A percentile compares a stretch with the other conserved stretches of the same genome.
Evolutionary conservation across 2,329 filamentous ascomycete species (phyloP).

Genomic region (Xylariomycetidae sp.): DNA sequence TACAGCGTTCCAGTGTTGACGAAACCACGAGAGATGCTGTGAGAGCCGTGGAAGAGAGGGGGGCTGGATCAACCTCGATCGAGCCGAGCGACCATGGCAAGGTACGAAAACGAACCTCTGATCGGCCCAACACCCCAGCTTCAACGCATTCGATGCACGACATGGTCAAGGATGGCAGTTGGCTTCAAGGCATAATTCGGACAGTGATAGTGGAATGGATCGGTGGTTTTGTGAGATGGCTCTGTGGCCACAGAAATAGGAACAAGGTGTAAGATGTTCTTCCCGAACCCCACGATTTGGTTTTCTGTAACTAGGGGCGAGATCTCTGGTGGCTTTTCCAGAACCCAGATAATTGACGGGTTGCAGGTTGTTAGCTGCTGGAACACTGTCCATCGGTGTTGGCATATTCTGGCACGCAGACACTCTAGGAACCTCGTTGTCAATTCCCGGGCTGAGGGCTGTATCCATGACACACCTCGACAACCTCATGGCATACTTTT

Average conservation of each 20-base stretch:
- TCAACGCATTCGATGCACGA: conserved; percentile 6
- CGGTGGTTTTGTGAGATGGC: conserved; percentile 28
- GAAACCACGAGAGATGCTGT: conserved; percentile 5
- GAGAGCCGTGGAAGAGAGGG: conserved; percentile 3
- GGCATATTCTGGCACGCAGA: no score
- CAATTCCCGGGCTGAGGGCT: no score
- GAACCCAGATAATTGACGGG: no score
- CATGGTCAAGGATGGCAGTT: conserved; percentile 7
- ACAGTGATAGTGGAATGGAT: conserved; percentile 36
- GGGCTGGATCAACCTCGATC: conserved; percentile 7
- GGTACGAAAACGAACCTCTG: conserved; percentile 12
- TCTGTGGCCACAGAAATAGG: conserved; percentile 26
- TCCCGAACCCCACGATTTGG: no score
- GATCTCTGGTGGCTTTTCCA: no score
- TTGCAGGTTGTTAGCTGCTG: no score
- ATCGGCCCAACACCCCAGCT: conserved; percentile 10
- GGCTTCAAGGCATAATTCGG: conserved; percentile 31
- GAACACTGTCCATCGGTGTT: no score
- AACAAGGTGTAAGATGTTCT: no score
- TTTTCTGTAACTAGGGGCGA: no score
- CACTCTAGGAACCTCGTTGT: no score
- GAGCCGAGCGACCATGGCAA: conserved; percentile 6
- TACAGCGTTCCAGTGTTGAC: conserved; percentile 1
- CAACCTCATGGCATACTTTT: no score
- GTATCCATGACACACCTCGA: no score